Percentiles rank a stretch among this genome's conserved stretches.
phyloP scores from a whole-genome alignment of 2,329 filamentous ascomycete species.

The Nothomitra cinnamomea region DNA sequence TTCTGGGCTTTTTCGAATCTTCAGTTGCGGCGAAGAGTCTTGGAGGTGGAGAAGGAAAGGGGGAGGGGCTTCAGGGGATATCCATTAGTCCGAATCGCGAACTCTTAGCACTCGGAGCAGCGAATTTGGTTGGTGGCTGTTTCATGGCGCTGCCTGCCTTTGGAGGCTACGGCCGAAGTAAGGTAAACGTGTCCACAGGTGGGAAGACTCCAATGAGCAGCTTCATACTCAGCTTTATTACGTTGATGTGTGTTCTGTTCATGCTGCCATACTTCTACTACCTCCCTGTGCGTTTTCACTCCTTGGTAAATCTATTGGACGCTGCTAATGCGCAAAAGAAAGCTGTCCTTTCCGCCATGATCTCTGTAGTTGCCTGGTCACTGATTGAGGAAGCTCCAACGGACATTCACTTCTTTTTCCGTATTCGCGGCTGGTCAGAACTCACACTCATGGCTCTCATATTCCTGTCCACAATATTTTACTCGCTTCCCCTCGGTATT shows the following conservation, averaged over 20 bases:
- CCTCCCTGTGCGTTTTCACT: constrained; percentile 56
- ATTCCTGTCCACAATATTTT: constrained; percentile 83
- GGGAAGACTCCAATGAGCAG: constrained; percentile 89
- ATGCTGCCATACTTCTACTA: constrained; percentile 88
- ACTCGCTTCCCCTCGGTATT: constrained; percentile 84
- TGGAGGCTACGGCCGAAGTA: constrained; percentile 89
- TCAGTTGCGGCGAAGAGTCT: constrained; percentile 90
- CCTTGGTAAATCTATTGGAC: neutral
- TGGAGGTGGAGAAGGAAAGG: constrained; percentile 34
- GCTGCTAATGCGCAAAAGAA: constrained; percentile 37
- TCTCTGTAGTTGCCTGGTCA: constrained; percentile 86
- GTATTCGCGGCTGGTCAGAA: constrained; percentile 73
- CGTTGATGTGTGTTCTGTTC: constrained; percentile 63
- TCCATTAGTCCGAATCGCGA: constrained; percentile 82
- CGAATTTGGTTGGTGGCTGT: constrained; percentile 79
- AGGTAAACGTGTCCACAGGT: constrained; percentile 84
- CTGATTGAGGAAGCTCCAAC: constrained; percentile 90
- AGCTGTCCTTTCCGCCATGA: constrained; percentile 84
- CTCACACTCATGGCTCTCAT: constrained; percentile 78
- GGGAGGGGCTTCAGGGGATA: constrained; percentile 58
- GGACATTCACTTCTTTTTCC: constrained; percentile 78
- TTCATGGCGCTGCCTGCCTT: constrained; percentile 91
- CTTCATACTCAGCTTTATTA: constrained; percentile 68
- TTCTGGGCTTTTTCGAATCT: constrained; percentile 97
- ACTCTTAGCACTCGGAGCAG: constrained; percentile 75